A percentile compares a stretch with the other conserved stretches of the same genome.
phyloP scores from a whole-genome alignment of 1,284 basidiomycete genomes.

The Peniophora sp. region DNA sequence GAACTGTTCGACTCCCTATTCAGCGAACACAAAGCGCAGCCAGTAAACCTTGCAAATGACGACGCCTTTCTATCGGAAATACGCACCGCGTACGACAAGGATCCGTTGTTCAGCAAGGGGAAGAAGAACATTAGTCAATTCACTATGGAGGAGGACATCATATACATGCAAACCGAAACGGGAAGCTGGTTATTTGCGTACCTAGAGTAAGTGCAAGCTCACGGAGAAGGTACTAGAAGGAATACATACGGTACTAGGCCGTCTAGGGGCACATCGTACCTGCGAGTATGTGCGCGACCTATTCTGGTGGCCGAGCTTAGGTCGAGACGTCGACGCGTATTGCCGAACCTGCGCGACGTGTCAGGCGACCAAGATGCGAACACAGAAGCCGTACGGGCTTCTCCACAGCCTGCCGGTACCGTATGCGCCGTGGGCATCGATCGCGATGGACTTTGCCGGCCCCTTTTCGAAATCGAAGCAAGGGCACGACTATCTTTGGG shows the following conservation, averaged over 20 bases:
- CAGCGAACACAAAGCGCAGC: too few relatives aligned
- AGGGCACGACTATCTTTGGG: slow-evolving; percentile 18
- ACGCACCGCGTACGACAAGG: too few relatives aligned
- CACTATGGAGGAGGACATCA: too few relatives aligned
- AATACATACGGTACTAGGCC: not conserved
- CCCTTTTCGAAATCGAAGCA: not conserved
- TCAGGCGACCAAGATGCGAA: not conserved
- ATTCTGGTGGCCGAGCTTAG: not conserved
- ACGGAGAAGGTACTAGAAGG: not conserved
- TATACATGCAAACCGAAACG: too few relatives aligned
- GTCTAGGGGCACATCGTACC: not conserved
- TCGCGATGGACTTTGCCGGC: slow-evolving; percentile 3
- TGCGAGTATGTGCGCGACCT: not conserved
- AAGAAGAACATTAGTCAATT: too few relatives aligned
- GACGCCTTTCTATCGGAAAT: too few relatives aligned
- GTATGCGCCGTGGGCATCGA: not conserved
- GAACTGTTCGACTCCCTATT: too few relatives aligned
- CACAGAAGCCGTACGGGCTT: not conserved
- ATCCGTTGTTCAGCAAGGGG: too few relatives aligned
- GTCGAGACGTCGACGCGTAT: not conserved
- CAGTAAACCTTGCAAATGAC: too few relatives aligned
- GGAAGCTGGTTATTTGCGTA: too few relatives aligned
- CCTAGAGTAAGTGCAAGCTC: not conserved
- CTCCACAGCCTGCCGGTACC: slow-evolving; percentile 2
- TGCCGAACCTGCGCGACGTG: not conserved